phyloP scores from a whole-genome alignment of 345 rosid species.

The Dovyalis caffra region DNA sequence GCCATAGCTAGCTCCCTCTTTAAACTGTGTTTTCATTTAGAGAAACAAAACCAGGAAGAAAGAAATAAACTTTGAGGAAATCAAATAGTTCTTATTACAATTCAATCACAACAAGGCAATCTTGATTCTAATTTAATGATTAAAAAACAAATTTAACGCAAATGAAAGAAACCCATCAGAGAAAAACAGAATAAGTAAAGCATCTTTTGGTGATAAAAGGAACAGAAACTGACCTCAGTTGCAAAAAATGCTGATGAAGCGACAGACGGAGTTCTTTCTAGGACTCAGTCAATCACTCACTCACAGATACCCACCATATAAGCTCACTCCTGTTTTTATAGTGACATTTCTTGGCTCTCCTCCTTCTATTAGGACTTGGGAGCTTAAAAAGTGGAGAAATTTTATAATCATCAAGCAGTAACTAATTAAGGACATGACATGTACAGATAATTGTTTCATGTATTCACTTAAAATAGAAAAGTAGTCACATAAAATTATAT shows the following conservation, averaged over 20 bases:
- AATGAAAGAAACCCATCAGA: background rate
- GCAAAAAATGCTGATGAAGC: background rate
- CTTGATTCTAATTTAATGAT: background rate
- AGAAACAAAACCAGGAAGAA: background rate
- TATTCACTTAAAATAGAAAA: too few species aligned
- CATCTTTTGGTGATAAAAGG: background rate
- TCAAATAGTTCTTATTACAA: background rate
- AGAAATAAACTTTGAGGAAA: background rate
- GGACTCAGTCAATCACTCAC: background rate
- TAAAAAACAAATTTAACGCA: background rate
- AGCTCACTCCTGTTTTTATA: too few species aligned
- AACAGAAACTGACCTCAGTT: background rate
- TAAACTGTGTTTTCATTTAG: background rate
- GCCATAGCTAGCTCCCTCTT: constrained; percentile 23
- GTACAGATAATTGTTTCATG: too few species aligned
- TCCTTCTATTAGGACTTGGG: too few species aligned
- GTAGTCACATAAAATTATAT: too few species aligned
- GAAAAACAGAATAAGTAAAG: background rate
- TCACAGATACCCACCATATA: background rate
- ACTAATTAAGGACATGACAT: too few species aligned
- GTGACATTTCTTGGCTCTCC: too few species aligned
- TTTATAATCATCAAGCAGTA: too few species aligned
- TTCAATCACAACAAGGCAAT: background rate
- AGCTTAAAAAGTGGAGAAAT: too few species aligned
- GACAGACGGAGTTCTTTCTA: background rate